Percentiles rank a stretch among this genome's conserved stretches.
phyloP scores from a whole-genome alignment of 2,329 filamentous ascomycete genomes.

The Cylindrodendrum hubeiense region DNA sequence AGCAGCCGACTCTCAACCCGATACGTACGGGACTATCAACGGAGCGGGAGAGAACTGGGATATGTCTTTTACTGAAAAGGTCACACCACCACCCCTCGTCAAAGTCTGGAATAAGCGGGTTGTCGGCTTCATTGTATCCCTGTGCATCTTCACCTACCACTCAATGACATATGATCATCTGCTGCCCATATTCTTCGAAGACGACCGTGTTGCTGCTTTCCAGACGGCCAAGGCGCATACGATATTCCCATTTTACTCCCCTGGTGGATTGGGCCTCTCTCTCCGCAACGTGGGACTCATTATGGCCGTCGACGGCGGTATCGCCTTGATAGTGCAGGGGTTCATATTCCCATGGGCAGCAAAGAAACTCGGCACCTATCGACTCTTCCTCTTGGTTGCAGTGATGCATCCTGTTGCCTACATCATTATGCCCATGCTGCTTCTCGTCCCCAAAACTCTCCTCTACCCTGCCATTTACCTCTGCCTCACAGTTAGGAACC shows the following conservation, averaged over 20 bases:
- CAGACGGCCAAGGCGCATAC: conserved; percentile 47
- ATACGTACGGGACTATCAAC: conserved; percentile 81
- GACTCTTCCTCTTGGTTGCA: conserved; percentile 69
- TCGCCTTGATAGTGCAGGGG: conserved; percentile 70
- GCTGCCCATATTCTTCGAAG: conserved; percentile 92
- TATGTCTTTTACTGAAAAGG: conserved; percentile 46
- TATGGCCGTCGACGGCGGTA: conserved; percentile 69
- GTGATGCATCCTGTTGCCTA: conserved; percentile 73
- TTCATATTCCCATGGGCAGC: conserved; percentile 73
- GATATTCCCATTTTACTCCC: conserved; percentile 65
- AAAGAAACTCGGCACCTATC: conserved; percentile 68
- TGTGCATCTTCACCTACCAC: conserved; percentile 94
- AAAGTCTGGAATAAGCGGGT: conserved; percentile 72
- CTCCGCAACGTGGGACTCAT: conserved; percentile 72
- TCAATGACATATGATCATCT: conserved; percentile 96
- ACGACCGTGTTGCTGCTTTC: conserved; percentile 66
- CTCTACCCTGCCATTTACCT: conserved; percentile 70
- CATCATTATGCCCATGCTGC: conserved; percentile 68
- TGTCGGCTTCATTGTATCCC: conserved; percentile 80
- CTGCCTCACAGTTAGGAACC: conserved; percentile 68
- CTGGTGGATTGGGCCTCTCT: conserved; percentile 73
- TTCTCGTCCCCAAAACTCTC: conserved; percentile 64
- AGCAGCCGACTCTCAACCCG: conserved; percentile 79
- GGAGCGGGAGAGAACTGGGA: background rate
- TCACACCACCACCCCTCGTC: conserved; percentile 49